phyloP scores from a whole-genome alignment of 2,329 filamentous ascomycete species.

The Aspergillus quadrilineatus region DNA sequence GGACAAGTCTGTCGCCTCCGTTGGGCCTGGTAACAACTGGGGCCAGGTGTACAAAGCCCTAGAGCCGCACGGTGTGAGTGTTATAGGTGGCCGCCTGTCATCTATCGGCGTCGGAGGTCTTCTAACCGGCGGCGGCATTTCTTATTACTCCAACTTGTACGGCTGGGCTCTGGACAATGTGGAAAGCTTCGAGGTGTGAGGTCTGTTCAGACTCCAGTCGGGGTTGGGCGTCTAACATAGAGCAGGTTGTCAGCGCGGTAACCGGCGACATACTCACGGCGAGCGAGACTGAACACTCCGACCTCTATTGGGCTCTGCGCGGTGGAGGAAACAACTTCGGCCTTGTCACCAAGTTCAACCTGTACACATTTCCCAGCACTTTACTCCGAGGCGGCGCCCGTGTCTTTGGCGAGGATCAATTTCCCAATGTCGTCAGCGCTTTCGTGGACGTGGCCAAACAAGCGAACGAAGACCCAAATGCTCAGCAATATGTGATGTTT shows the following conservation, averaged over 20 bases:
- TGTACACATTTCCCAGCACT: slow-evolving; percentile 40
- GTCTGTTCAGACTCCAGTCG: no score
- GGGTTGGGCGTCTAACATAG: not conserved
- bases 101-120: slow-evolving; percentile 27
- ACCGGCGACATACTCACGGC: slow-evolving; percentile 31
- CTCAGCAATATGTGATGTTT: slow-evolving; percentile 36
- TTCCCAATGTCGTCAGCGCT: slow-evolving; percentile 31
- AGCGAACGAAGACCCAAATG: slow-evolving; percentile 31
- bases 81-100: slow-evolving; percentile 34
- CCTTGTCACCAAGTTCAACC: slow-evolving; percentile 42
- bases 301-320: slow-evolving; percentile 44
- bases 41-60: slow-evolving; percentile 34
- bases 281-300: slow-evolving; percentile 28
- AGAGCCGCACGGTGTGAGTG: slow-evolving; percentile 31
- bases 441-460: slow-evolving; percentile 30
- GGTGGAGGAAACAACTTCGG: slow-evolving; percentile 44
- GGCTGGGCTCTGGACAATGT: slow-evolving; percentile 15
- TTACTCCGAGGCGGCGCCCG: slow-evolving; percentile 42
- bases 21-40: slow-evolving; percentile 40
- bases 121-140: slow-evolving; percentile 22
- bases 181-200: slow-evolving; percentile 12
- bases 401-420: slow-evolving; percentile 29
- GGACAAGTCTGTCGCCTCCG: slow-evolving; percentile 28
- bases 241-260: slow-evolving; percentile 10
- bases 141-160: slow-evolving; percentile 12